Base-by-base conservation (phyloP, 345 rosid genomes). In the Brassica incana region DNA sequence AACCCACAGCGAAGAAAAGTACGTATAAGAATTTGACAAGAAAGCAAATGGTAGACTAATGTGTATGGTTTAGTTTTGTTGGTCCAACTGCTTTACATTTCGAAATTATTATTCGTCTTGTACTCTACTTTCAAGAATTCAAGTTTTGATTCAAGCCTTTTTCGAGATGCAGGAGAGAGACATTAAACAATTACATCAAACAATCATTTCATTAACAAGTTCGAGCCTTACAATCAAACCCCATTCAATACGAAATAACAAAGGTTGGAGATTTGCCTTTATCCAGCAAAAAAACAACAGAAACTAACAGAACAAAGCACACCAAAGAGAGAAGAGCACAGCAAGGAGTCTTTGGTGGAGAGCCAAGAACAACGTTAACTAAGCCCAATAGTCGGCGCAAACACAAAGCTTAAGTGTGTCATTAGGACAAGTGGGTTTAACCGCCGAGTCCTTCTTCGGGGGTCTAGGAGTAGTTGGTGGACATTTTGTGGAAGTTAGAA, bases 331-430 rank as follows among this genome's bases (percentile, higher is more conserved):
- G 59, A 67, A 90, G 85, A 59, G 84, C 66, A 77, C 95, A 89
- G 77, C 91, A 91, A 29, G 92, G 90, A 11, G 78, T 84, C 77
- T 84, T 84, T 18, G 92, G 88, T 18, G 93, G 91, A 9, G 78
- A 82, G 10, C 92, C 91, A 38, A 84, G 66, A 14, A 81, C 85
- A 60, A 88, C 9, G 56, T 86, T 67, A 65, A 90, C 82, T 76
- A 89, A 78, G 15, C 76, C 87, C 38, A 88, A 72, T 29, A 91
- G 77, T 88, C 56, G 14, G 88, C 88, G 66, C 95, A 90, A 0
- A 85, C 91, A 38, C 88, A 88, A 61, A 91, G 77, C 85, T 91
- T 89, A 18, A 91, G 87, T 83, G 92, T 65, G 74, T 91, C 93
- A 80, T 80, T 85, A 0, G 93, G 95, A 88, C 93, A 88, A 65